These are phyloP conservation scores for Solanum ossicruentum DNA, from an alignment of 257 asterid genomes.

Conservation along the genomic window DNA sequence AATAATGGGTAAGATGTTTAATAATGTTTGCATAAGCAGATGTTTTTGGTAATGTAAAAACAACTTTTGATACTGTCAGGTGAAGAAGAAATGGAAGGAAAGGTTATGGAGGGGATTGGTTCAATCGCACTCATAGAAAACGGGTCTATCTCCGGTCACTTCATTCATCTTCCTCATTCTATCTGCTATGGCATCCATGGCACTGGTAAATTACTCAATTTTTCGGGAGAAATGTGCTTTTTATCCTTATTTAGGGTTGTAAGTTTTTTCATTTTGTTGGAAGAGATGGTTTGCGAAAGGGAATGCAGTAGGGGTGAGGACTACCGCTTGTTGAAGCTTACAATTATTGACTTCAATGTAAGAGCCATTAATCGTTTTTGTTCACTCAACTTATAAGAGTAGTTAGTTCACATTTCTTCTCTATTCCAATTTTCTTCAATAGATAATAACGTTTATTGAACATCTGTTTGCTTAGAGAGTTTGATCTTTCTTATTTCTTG, in stretches of 20 bases:
- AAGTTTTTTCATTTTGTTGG: not conserved
- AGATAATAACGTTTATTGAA: not conserved
- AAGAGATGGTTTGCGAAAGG: conserved; percentile 89
- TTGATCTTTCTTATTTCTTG: not conserved
- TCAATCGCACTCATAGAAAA: conserved; percentile 75
- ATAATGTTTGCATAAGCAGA: not conserved
- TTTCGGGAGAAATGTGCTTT: not conserved
- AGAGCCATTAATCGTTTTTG: conserved; percentile 3
- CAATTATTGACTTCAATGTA: conserved; percentile 64
- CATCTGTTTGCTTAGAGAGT: not conserved
- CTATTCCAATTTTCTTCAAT: no score
- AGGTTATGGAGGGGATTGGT: conserved; percentile 77
- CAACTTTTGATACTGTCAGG: not conserved
- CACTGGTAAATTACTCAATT: conserved; percentile 34
- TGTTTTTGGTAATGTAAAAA: not conserved
- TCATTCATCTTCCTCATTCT: conserved; percentile 74
- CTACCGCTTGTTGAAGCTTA: conserved; percentile 87
- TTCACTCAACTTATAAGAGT: not conserved
- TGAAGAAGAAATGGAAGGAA: conserved; percentile 5
- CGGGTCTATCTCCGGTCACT: conserved; percentile 95
- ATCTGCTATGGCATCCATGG: conserved; percentile 85
- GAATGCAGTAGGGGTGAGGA: conserved; percentile 99
- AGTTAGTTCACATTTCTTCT: not conserved
- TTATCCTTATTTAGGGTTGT: not conserved
- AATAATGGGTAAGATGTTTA: not conserved